Percentiles rank a stretch among this genome's conserved stretches.
phyloP scores from a whole-genome alignment of 331 rosid genomes.

The Acacia concinna region DNA sequence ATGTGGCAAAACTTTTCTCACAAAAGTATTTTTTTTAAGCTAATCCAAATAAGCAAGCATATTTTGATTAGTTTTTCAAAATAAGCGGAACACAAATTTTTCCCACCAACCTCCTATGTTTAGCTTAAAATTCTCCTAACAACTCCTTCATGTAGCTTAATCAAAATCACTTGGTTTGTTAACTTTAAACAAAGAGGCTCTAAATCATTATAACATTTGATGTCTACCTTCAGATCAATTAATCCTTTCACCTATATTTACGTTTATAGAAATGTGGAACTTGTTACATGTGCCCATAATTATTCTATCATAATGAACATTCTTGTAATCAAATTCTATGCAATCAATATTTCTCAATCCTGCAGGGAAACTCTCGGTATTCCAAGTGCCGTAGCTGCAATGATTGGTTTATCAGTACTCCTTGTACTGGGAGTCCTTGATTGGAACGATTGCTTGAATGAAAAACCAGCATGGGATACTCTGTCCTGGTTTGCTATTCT shows the following conservation, averaged over 20 bases:
- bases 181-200: no score
- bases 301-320: constrained; percentile 23
- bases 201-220: background rate
- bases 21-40: background rate
- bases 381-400: constrained; percentile 83
- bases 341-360: constrained; percentile 19
- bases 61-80: background rate
- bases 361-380: constrained; percentile 72
- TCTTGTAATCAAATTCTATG: constrained; percentile 25
- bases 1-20: background rate
- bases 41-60: background rate
- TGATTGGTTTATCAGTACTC: constrained; percentile 85
- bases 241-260: background rate
- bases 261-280: background rate
- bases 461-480: constrained; percentile 96
- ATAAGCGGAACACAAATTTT: background rate
- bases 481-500: constrained; percentile 90
- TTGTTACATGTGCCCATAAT: constrained; percentile 10
- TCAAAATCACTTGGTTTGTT: background rate
- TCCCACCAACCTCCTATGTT: background rate
- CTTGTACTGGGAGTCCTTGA: constrained; percentile 80
- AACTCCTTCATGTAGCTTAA: background rate
- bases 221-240: background rate
- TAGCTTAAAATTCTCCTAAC: background rate
- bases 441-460: constrained; percentile 88